Evolutionary conservation across 2,329 filamentous ascomycete genomes (phyloP).

Genomic region (Arthrobotrys musiformis): DNA sequence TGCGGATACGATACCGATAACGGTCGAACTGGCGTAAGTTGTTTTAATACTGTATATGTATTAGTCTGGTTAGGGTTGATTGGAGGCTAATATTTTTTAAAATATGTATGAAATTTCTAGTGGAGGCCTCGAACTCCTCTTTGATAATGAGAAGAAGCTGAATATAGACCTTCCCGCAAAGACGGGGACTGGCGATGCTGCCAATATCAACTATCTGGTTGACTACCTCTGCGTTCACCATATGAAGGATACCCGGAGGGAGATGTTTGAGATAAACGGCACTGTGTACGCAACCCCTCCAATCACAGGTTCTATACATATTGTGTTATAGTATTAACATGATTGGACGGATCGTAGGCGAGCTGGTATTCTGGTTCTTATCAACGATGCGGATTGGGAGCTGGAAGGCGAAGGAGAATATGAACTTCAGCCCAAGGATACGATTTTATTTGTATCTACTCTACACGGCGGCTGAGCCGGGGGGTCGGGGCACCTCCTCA

Average conservation of each 20-base stretch:
- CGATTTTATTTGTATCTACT: constrained; percentile 94
- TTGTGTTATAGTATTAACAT: background rate
- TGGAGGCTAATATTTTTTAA: background rate
- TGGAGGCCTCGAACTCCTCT: constrained; percentile 93
- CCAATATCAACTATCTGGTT: constrained; percentile 81
- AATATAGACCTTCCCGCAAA: constrained; percentile 74
- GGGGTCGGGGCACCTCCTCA: too few species aligned
- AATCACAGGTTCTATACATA: background rate
- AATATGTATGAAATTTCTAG: constrained; percentile 64
- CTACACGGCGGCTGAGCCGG: constrained; percentile 80
- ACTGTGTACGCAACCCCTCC: constrained; percentile 76
- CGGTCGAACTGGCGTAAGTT: constrained; percentile 66
- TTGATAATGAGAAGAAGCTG: constrained; percentile 82
- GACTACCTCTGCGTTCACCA: constrained; percentile 79
- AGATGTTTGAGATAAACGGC: constrained; percentile 87
- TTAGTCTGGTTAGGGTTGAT: background rate
- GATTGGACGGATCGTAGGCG: constrained; percentile 69
- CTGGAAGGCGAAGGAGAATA: constrained; percentile 94
- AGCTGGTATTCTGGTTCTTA: constrained; percentile 92
- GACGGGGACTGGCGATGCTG: constrained; percentile 67
- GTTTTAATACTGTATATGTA: background rate
- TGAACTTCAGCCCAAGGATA: constrained; percentile 82
- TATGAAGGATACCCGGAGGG: constrained; percentile 86
- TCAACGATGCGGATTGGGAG: constrained; percentile 99
- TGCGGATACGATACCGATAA: constrained; percentile 33